Evolutionary conservation across 1,139 yeast species (phyloP), one percentile per base, ranked within the genome.

Genomic region (Pichia sp.): DNA sequence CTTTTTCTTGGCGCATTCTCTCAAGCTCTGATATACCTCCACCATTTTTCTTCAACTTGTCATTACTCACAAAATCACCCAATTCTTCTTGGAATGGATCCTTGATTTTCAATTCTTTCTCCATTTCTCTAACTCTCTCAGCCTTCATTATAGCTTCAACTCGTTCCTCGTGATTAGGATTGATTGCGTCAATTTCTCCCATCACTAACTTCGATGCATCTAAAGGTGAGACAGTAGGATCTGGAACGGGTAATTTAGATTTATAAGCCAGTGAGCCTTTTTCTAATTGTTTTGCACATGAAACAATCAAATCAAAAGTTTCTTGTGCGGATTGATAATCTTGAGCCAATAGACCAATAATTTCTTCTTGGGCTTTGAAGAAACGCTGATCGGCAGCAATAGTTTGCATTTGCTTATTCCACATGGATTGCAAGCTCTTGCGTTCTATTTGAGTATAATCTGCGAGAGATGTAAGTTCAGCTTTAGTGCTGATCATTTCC

Each of bases 351-450:
- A 93, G 96, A 33, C 74, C 77, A 4, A 91, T 79, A 52, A 93
- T 76, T 54, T 88, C 96, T 58, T 88, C 96, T 64, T 93, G 98
- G 30, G 90, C 74, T 53, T 87, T 86, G 67, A 91, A 81, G 62
- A 89, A 89, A 57, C 91, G 96, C 64, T 93, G 98, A 60, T 91
- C 97, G 58, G 89, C 96, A 53, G 96, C 86, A 20, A 93, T 94
- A 39, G 84, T 83, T 55, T 89, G 95, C 51, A 93, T 75, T 60
- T 91, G 97, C 6, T 84, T 72, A 63, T 91, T 96, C 98, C 99
- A 93, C 24, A 89, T 83, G 57, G 80, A 81, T 62, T 89, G 87
- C 96, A 98, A 90, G 34, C 81, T 81, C 4, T 90, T 83, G 56
- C 85, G 85, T 60, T 90, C 98, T 12, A 72, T 72, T 1, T 67